These are phyloP conservation scores for Millerozyma miso DNA, from an alignment of 805 yeast species.

Conservation along the genomic window DNA sequence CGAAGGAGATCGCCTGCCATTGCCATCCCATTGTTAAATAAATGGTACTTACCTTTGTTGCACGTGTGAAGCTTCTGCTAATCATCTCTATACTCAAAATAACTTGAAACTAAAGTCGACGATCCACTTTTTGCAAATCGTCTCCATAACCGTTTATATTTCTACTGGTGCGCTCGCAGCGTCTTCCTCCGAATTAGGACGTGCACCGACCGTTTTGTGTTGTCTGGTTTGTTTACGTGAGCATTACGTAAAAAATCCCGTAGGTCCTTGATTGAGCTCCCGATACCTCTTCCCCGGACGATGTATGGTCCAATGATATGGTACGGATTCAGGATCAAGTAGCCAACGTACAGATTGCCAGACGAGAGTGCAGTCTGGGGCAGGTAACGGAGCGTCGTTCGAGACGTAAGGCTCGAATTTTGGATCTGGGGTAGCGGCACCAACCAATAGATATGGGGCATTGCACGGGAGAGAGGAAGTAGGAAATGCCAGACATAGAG, in stretches of 20 bases:
- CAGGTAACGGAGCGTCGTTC: not conserved
- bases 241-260: not conserved
- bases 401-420: not conserved
- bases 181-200: not conserved
- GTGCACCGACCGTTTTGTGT: not conserved
- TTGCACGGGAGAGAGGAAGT: not conserved
- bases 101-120: not conserved
- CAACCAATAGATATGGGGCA: not conserved
- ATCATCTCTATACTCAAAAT: not conserved
- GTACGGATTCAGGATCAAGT: not conserved
- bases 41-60: constrained; percentile 35
- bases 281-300: not conserved
- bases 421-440: not conserved
- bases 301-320: not conserved
- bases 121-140: not conserved
- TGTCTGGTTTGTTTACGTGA: not conserved
- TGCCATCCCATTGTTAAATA: too few species aligned
- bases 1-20: too few species aligned
- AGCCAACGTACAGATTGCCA: not conserved
- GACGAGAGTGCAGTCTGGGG: not conserved
- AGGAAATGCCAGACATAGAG: not conserved
- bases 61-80: constrained; percentile 40
- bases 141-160: not conserved
- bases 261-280: not conserved
- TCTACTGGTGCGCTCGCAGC: not conserved